A percentile compares a stretch with the other conserved stretches of the same genome.
phyloP scores from a whole-genome alignment of 208 protist genomes.

The Angomonas ambiguus region DNA sequence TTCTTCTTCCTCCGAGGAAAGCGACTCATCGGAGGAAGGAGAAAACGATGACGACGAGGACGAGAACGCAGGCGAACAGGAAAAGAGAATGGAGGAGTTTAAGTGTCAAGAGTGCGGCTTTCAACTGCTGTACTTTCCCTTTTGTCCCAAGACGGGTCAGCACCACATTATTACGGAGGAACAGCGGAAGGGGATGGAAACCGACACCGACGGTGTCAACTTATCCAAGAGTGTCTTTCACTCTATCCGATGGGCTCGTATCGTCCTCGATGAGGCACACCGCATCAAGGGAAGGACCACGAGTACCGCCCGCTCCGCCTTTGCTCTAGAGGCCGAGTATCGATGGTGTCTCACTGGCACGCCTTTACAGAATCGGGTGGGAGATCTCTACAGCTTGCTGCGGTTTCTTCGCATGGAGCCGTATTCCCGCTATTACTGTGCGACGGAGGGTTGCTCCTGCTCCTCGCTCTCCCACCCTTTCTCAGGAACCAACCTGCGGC shows the following conservation, averaged over 20 bases:
- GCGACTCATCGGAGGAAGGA: neutral
- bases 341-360: slow-evolving; percentile 94
- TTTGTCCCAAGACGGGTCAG: slow-evolving; percentile 84
- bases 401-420: slow-evolving; percentile 91
- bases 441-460: slow-evolving; percentile 82
- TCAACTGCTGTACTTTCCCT: slow-evolving; percentile 74
- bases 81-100: slow-evolving; percentile 41
- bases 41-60: neutral
- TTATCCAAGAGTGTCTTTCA: slow-evolving; percentile 77
- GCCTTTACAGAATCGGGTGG: slow-evolving; percentile 96
- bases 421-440: slow-evolving; percentile 88
- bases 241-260: slow-evolving; percentile 74
- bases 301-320: slow-evolving; percentile 79
- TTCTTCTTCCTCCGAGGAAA: slow-evolving; percentile 4
- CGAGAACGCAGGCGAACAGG: slow-evolving; percentile 20
- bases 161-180: slow-evolving; percentile 67
- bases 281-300: slow-evolving; percentile 89
- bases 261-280: slow-evolving; percentile 94
- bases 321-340: slow-evolving; percentile 70
- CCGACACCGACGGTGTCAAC: slow-evolving; percentile 70
- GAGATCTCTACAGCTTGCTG: slow-evolving; percentile 95
- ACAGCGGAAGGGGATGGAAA: slow-evolving; percentile 64
- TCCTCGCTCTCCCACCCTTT: slow-evolving; percentile 87
- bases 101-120: slow-evolving; percentile 65
- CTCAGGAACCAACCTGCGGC: slow-evolving; percentile 55